Evolutionary conservation across 1,284 basidiomycete genomes (phyloP).

Genomic region (Moesziomyces sp.): DNA sequence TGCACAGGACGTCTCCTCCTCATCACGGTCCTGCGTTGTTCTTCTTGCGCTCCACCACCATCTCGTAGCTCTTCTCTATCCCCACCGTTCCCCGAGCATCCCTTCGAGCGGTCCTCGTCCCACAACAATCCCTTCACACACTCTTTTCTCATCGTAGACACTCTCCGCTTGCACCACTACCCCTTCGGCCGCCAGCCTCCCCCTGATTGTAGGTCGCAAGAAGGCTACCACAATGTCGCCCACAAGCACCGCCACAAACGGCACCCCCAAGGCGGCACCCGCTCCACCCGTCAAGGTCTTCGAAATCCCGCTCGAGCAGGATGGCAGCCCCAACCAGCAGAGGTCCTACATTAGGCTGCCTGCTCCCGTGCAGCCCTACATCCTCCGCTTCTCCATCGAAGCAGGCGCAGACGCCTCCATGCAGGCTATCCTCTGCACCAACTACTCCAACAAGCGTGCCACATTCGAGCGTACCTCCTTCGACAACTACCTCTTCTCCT

Average conservation of each 20-base stretch:
- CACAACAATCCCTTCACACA: not conserved
- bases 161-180: too few relatives aligned
- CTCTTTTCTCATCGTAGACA: not conserved
- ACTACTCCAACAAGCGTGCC: constrained; percentile 71
- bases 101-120: too few relatives aligned
- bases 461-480: constrained; percentile 81
- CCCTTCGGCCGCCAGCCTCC: not conserved
- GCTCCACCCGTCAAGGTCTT: constrained; percentile 45
- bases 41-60: too few relatives aligned
- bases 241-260: constrained; percentile 25
- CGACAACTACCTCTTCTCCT: constrained; percentile 70
- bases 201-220: not conserved
- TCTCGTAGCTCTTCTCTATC: too few relatives aligned
- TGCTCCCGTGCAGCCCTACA: constrained; percentile 54
- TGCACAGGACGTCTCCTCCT: too few relatives aligned
- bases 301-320: constrained; percentile 55
- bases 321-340: constrained; percentile 56
- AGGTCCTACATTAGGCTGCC: constrained; percentile 58
- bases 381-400: constrained; percentile 58
- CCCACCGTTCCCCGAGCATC: too few relatives aligned
- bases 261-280: constrained; percentile 11
- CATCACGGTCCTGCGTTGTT: too few relatives aligned
- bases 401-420: constrained; percentile 52
- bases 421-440: constrained; percentile 54
- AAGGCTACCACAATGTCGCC: constrained; percentile 13